These are phyloP conservation scores for Apiospora kogelbergensis DNA, from an alignment of 2,329 filamentous ascomycete species.

Conservation along the genomic window DNA sequence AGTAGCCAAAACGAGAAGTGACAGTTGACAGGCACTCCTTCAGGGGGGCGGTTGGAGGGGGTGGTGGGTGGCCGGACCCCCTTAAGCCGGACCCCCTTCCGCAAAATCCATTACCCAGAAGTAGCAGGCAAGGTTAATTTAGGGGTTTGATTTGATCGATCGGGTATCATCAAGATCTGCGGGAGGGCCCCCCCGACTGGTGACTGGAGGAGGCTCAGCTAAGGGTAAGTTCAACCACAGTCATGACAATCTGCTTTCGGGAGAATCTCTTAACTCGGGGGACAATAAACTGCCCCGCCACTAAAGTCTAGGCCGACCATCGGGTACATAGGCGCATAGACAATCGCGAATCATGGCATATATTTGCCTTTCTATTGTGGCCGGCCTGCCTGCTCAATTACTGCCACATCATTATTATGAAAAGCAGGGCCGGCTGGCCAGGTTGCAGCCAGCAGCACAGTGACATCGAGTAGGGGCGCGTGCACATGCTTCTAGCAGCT, in stretches of 20 bases:
- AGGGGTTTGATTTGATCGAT: background rate
- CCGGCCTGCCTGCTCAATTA: background rate
- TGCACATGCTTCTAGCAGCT: background rate
- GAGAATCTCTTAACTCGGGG: no score
- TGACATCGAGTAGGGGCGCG: background rate
- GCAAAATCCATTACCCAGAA: no score
- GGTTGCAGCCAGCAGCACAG: background rate
- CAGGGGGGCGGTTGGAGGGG: background rate
- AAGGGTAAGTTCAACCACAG: no score
- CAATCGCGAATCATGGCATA: background rate
- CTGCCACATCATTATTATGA: background rate
- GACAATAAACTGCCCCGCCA: no score
- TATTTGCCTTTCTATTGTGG: background rate
- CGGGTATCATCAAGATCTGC: conserved; percentile 5
- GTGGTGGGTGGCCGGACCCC: background rate
- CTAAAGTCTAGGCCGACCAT: no score
- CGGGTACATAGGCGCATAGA: no score
- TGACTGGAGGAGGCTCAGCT: no score
- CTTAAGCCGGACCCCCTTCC: background rate
- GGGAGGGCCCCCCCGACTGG: background rate
- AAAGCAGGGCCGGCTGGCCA: background rate
- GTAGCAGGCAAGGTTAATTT: background rate
- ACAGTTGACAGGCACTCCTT: background rate
- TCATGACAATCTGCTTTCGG: background rate
- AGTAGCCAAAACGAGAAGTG: background rate